Evolutionary conservation across 371 early-diverging fungal genomes (phyloP), one percentile per base, ranked within the genome.

Genomic region (Mortierella sp.): DNA sequence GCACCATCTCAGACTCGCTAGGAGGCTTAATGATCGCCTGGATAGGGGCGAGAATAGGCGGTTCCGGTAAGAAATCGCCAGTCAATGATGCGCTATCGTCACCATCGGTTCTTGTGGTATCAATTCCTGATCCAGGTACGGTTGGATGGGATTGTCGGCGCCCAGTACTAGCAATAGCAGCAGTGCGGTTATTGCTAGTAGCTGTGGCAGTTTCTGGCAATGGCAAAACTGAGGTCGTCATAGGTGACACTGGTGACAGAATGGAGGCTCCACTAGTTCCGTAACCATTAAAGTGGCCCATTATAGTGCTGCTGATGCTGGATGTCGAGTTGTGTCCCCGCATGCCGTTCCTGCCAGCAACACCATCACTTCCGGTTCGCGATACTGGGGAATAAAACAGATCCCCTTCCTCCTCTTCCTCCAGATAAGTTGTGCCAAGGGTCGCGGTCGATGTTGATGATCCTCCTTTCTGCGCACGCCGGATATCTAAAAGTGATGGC

Each of bases 351-450:
- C 31, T 40, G 16, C 22, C 53, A n/a, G n/a, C n/a, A n/a, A n/a
- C n/a, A n/a, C n/a, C n/a, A n/a, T n/a, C n/a, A n/a, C n/a, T n/a
- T 31, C 55, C 28, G 25, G 53, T 22, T 41, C 65, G 55, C 2
- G 61, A 60, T 13, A 54, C 56, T 25, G 71, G 60, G 57, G 55
- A 71, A 37, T 51, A 65, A 37, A 48, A 71, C 22, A n/a, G n/a
- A n/a, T n/a, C n/a, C n/a, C n/a, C n/a, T n/a, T 65, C 66, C 24
- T 65, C 71, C 4, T 65, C 71, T 21, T 71, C 71, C 7, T 63
- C 64, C 46, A 64, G 17, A 12, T 71, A 64, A 29, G 46, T 51
- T 0, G 64, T 54, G 21, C 60, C 71, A 10, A 71, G 50, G 2
- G 71, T 64, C 12, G 56, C 34, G 1, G 56, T 64, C 9, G 71